Percentiles rank a stretch among this genome's conserved stretches.
phyloP scores from a whole-genome alignment of 2,329 filamentous ascomycete genomes.

The Cladosporium velox region DNA sequence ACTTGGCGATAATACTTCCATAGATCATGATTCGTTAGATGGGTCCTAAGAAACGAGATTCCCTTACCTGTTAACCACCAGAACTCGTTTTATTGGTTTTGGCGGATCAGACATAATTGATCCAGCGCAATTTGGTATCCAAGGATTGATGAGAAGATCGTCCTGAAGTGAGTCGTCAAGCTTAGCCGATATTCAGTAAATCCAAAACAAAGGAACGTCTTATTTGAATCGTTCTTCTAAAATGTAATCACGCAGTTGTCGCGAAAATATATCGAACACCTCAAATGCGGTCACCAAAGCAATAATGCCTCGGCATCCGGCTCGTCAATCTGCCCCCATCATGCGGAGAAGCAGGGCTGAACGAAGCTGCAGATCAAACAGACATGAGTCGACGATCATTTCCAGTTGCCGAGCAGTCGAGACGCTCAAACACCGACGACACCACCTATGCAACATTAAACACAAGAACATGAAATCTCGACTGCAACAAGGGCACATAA shows the following conservation, averaged over 20 bases:
- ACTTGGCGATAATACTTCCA: too few species aligned
- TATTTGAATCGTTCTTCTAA: neutral
- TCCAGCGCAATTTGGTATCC: neutral
- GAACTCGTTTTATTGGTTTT: conserved; percentile 32
- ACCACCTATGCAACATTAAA: neutral
- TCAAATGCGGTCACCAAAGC: neutral
- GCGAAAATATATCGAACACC: neutral
- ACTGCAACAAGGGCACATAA: neutral
- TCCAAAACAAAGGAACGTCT: neutral
- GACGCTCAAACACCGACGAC: conserved; percentile 3
- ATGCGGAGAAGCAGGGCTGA: conserved; percentile 9
- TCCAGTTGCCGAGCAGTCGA: neutral
- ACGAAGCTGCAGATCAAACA: neutral
- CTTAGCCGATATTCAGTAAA: neutral
- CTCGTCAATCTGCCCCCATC: neutral
- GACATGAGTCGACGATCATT: neutral
- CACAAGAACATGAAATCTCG: neutral
- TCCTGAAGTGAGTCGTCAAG: neutral
- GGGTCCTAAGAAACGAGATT: neutral
- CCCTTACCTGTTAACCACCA: conserved; percentile 35
- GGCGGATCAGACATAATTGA: conserved; percentile 17
- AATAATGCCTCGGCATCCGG: conserved; percentile 11
- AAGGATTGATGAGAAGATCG: neutral
- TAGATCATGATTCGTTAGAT: neutral
- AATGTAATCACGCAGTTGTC: neutral